Evolutionary conservation across 441 rosid genomes (phyloP), one percentile per base, ranked within the genome.

Genomic region (Euphorbia schlechtendalii): DNA sequence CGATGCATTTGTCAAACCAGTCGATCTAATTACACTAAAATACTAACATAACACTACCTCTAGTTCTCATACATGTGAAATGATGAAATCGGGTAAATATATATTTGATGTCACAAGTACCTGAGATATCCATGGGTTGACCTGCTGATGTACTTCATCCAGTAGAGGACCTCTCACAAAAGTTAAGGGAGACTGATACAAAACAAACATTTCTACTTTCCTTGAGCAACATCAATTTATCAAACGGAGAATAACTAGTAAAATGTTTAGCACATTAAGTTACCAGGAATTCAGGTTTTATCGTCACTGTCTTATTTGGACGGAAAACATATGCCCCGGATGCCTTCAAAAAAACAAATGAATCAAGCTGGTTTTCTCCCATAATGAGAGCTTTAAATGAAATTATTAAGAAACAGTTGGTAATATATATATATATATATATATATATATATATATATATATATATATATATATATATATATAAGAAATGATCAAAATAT

Each of bases 321-420:
- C 96, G 98, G 73, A 92, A 92, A 60, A 92, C 71, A 74, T 92
- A 92, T 30, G 97, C 96, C 71, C 98, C 98, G 9, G 96, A 80
- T 67, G 83, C 86, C 94, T 85, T 75, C 69, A 62, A 74, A 63
- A 69, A 30, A 53, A 36, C 40, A 59, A 15, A 53, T 15, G 14
- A 8, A 41, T 32, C 61, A 61, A 36, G 24, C 27, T 51, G 30
- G 58, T 55, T 43, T 65, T 48, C 58, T 55, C 27, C 62, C 65
- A 45, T 36, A 54, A 41, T 55, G 43, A 48, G 66, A 61, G 45
- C 36, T 2, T 30, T 9, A 45, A 66, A 41, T 24, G 24, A 21
- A 71, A 71, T 51, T 30, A 10, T 53, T 54, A 57, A 73, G 30
- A 45, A 45, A 2, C 45, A 34, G 41, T 40, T 27, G 43, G n/a